Evolutionary conservation across 108 stramenopile species (phyloP).

Genomic region (Cafeteria roenbergensis): DNA sequence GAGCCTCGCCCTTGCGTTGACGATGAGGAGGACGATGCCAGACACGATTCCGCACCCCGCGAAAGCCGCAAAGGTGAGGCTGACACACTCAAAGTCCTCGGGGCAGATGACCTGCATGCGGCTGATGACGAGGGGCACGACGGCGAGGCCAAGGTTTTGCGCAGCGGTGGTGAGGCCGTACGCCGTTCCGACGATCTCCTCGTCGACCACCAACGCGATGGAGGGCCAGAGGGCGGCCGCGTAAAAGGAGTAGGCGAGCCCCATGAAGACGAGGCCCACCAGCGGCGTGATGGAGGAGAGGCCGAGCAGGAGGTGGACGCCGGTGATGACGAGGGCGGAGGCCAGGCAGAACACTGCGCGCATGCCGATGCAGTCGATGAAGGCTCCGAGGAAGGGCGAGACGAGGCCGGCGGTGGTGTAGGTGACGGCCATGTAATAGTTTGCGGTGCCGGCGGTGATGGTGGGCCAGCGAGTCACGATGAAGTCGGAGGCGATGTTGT

Average conservation of each 20-base stretch:
- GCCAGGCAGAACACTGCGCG: slow-evolving; percentile 36
- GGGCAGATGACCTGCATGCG: slow-evolving; percentile 24
- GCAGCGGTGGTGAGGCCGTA: slow-evolving; percentile 49
- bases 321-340: slow-evolving; percentile 28
- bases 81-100: slow-evolving; percentile 38
- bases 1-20: neutral
- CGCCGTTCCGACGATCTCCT: slow-evolving; percentile 38
- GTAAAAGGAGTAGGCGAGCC: slow-evolving; percentile 45
- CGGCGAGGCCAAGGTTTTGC: slow-evolving; percentile 51
- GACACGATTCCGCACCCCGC: slow-evolving; percentile 9
- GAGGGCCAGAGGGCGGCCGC: slow-evolving; percentile 57
- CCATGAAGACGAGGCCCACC: slow-evolving; percentile 41
- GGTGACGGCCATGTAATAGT: slow-evolving; percentile 42
- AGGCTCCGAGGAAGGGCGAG: slow-evolving; percentile 39
- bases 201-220: slow-evolving; percentile 44
- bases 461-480: slow-evolving; percentile 7
- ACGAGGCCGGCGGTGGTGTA: slow-evolving; percentile 43
- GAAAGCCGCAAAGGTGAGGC: slow-evolving; percentile 39
- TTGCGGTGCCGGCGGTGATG: slow-evolving; percentile 36
- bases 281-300: slow-evolving; percentile 25
- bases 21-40: neutral
- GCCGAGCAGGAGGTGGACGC: slow-evolving; percentile 39
- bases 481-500: slow-evolving; percentile 49
- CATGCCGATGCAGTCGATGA: slow-evolving; percentile 47
- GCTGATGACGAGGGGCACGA: slow-evolving; percentile 44